Evolutionary conservation across 225 moss, liverwort and hornwort genomes (phyloP).

Genomic region (Rhytidiadelphus loreus): DNA sequence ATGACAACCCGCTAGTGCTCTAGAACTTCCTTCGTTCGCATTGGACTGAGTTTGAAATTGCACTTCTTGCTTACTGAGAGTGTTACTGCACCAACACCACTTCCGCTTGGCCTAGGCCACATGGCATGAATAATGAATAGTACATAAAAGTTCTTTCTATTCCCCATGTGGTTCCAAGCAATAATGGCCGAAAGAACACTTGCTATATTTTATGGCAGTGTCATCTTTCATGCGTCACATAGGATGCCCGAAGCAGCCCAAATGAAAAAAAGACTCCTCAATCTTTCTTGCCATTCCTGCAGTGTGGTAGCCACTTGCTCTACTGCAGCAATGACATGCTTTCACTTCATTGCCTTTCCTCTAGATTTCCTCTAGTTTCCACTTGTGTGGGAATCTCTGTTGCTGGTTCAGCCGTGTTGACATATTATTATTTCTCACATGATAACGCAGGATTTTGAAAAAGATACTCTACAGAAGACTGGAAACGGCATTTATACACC

Average conservation of each 20-base stretch:
- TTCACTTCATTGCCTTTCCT: background rate
- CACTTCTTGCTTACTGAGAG: background rate
- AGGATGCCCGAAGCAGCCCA: background rate
- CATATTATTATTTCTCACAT: background rate
- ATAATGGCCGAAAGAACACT: background rate
- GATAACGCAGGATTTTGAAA: slow-evolving; percentile 70
- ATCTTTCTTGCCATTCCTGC: background rate
- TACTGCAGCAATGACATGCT: background rate
- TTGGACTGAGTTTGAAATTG: background rate
- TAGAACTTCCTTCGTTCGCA: background rate
- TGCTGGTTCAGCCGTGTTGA: background rate
- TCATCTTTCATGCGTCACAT: background rate
- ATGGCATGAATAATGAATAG: background rate
- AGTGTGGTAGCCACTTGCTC: background rate
- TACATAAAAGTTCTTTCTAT: background rate
- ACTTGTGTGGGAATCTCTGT: background rate
- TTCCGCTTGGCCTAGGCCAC: background rate
- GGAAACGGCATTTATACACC: slow-evolving; percentile 72
- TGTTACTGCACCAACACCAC: background rate
- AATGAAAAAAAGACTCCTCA: background rate
- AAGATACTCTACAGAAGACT: slow-evolving; percentile 33
- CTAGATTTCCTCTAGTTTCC: background rate
- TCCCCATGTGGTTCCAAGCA: background rate
- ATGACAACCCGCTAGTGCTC: background rate
- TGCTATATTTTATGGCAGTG: background rate